A percentile compares a stretch with the other conserved stretches of the same genome.
Evolutionary conservation across 192 early-diverging fungal genomes (phyloP).

Genomic region (Dimargaris xerosporica): DNA sequence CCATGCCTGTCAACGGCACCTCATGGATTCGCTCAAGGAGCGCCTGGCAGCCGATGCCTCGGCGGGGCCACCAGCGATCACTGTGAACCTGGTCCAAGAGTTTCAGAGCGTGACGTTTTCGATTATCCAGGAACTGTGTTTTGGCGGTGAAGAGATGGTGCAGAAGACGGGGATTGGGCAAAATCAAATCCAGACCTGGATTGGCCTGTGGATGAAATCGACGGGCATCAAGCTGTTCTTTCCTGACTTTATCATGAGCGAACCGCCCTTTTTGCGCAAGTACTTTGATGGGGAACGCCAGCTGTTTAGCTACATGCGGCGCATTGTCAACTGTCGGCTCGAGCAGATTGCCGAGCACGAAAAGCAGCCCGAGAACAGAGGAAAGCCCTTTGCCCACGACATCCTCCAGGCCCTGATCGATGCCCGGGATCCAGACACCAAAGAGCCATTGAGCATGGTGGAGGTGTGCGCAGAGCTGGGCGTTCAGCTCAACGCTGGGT

Average conservation of each 20-base stretch:
- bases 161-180: not conserved
- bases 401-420: constrained; percentile 27
- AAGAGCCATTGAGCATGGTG: not conserved
- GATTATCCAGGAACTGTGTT: not conserved
- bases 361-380: not conserved
- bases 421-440: not conserved
- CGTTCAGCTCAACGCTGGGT: constrained; percentile 24
- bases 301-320: not conserved
- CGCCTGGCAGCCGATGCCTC: not conserved
- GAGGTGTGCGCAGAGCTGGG: constrained; percentile 19
- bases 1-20: not conserved
- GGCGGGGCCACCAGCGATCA: not conserved
- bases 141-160: not conserved
- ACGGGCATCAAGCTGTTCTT: not conserved
- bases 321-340: not conserved
- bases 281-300: not conserved
- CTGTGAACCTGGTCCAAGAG: not conserved
- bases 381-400: constrained; percentile 17
- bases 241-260: not conserved
- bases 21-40: not conserved
- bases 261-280: not conserved
- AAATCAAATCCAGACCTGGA: not conserved
- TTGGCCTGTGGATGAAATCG: not conserved
- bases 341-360: not conserved
- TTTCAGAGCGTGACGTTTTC: not conserved